These are phyloP conservation scores for Erythrophleum ivorense DNA, from an alignment of 331 rosid genomes.

Conservation along the genomic window DNA sequence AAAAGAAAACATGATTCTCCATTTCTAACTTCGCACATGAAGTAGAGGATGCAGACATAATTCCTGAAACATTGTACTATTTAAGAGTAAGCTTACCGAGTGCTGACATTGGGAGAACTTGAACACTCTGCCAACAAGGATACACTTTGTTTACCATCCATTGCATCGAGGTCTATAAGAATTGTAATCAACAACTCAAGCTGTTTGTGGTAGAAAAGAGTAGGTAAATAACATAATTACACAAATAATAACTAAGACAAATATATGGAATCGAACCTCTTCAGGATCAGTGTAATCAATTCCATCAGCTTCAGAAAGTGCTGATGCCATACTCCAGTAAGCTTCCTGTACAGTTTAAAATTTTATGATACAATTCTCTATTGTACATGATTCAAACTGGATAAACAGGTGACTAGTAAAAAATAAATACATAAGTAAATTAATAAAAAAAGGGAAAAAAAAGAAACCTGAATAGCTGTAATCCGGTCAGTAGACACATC, in stretches of 20 bases:
- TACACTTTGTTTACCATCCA: conserved; percentile 93
- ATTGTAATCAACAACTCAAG: conserved; percentile 87
- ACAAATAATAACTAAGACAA: conserved; percentile 28
- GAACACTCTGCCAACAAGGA: conserved; percentile 87
- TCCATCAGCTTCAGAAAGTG: conserved; percentile 96
- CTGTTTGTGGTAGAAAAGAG: conserved; percentile 55
- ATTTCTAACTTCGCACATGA: background rate
- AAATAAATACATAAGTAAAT: background rate
- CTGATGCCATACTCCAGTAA: conserved; percentile 94
- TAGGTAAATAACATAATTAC: conserved; percentile 8
- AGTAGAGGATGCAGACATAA: background rate
- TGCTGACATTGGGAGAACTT: conserved; percentile 85
- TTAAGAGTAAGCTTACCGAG: conserved; percentile 60
- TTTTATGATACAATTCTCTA: conserved; percentile 30
- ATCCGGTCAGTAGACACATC: conserved; percentile 76
- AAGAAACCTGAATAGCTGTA: conserved; percentile 85
- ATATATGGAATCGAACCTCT: conserved; percentile 68
- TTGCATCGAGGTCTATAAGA: conserved; percentile 95
- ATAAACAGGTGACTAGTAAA: background rate
- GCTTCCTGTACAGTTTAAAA: conserved; percentile 69
- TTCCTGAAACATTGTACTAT: conserved; percentile 19
- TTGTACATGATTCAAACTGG: conserved; percentile 30
- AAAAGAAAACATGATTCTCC: background rate
- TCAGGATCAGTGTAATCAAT: conserved; percentile 94
- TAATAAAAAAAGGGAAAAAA: background rate